These are phyloP conservation scores for Colletotrichum lentis DNA, from an alignment of 2,329 filamentous ascomycete genomes.

Conservation along the genomic window DNA sequence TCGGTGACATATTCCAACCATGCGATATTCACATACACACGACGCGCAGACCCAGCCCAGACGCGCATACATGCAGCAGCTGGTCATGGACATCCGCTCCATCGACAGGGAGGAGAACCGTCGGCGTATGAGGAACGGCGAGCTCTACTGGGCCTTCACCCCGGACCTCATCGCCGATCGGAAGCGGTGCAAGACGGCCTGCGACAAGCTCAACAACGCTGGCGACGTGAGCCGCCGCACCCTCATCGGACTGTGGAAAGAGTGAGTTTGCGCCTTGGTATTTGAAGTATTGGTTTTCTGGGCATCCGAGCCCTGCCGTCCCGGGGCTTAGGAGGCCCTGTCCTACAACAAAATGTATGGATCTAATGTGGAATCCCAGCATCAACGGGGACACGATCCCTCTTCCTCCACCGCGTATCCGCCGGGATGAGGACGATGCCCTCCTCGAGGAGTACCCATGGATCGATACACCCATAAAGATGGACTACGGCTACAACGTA, in stretches of 20 bases:
- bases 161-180: conserved; percentile 72
- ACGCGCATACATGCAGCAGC: conserved; percentile 15
- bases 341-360: neutral
- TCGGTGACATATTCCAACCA: neutral
- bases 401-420: conserved; percentile 66
- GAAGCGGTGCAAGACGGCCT: conserved; percentile 68
- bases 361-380: conserved; percentile 50
- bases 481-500: conserved; percentile 83
- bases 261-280: conserved; percentile 60
- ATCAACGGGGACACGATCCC: conserved; percentile 69
- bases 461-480: conserved; percentile 73
- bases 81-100: conserved; percentile 35
- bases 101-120: conserved; percentile 58
- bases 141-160: conserved; percentile 78
- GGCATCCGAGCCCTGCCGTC: neutral
- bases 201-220: conserved; percentile 69
- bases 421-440: conserved; percentile 69
- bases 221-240: conserved; percentile 67
- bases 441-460: conserved; percentile 72
- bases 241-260: conserved; percentile 73
- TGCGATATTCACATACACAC: neutral
- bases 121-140: conserved; percentile 68
- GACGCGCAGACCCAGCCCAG: neutral
- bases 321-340: neutral
- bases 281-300: neutral